Evolutionary conservation across 805 yeast species (phyloP).

Genomic region (Scheffersomyces amazonensis): DNA sequence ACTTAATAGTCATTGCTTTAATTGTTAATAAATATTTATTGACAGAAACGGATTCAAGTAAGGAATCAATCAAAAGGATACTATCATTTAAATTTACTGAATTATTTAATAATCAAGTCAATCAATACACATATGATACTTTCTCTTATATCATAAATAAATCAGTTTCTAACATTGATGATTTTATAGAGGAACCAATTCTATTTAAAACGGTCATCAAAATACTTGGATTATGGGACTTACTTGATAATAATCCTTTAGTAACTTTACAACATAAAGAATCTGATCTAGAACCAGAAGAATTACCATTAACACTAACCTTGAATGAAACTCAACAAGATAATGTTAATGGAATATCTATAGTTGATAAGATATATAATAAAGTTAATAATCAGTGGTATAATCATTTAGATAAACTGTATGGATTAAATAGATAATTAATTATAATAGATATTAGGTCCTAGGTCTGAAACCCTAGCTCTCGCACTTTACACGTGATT

Average conservation of each 20-base stretch:
- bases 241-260: conserved; percentile 11
- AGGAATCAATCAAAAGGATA: not conserved
- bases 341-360: not conserved
- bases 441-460: not conserved
- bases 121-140: not conserved
- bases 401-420: conserved; percentile 26
- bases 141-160: not conserved
- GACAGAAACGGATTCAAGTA: not conserved
- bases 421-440: conserved; percentile 22
- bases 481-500: not conserved
- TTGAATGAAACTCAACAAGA: not conserved
- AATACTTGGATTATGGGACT: conserved; percentile 35
- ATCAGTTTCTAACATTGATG: not conserved
- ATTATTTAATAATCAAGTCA: not conserved
- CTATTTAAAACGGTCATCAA: conserved; percentile 3
- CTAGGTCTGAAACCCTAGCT: conserved; percentile 2
- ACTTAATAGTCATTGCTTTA: conserved; percentile 16
- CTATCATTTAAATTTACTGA: not conserved
- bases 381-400: conserved; percentile 22
- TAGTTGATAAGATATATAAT: conserved; percentile 12
- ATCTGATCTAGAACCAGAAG: not conserved
- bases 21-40: conserved; percentile 7
- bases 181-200: not conserved
- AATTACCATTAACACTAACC: conserved; percentile 1
- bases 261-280: not conserved